Base-by-base conservation (phyloP, 495 filamentous ascomycete species). In the Annulohypoxylon bovei region DNA sequence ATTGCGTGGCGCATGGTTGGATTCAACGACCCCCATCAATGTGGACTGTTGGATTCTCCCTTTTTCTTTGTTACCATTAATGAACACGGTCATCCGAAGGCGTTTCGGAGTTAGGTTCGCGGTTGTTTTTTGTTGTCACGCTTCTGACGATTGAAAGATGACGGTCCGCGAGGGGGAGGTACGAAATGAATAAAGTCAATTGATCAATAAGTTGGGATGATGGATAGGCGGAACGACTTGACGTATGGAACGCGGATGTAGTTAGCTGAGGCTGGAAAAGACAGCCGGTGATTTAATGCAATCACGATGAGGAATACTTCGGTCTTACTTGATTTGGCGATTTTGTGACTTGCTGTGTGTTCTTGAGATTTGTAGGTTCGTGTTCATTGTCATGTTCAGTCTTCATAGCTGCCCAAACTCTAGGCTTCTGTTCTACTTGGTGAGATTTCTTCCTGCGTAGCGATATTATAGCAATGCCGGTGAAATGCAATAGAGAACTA, bases 201-300 rank as follows among this genome's bases (percentile, higher is more conserved):
- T 20, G 33, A 62, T 49, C 32, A 56, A 37, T 16, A 40, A 23
- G n/a, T n/a, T n/a, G n/a, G n/a, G 28, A 35, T 25, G 49, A 30
- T 55, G 52, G 62, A 55, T 35, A 62, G 72, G 46, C 47, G 49
- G 56, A 67, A 73, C 47, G 56, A 68, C 56, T 57, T 65, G 53
- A 71, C 23, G 69, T 50, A 59, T 47, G 69, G 49, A 42, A 72
- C 44, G 53, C 6, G 62, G 69, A 64, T 14, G 63, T 56, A 49
- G 59, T 57, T 23, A 56, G 49, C 59, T 55, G 16, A n/a, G 9
- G 20, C 32, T 18, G 53, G 1, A 25, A 11, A 32, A 23, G 25
- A 37, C 52, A 55, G 27, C 32, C 14, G 4, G 32, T 46, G 42
- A 60, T 40, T 60, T 68, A 60, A 72, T 72, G 53, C 54, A 60